Evolutionary conservation across 2,329 filamentous ascomycete species (phyloP), one percentile per base, ranked within the genome.

Genomic region (Dryadomyces sulphureus): DNA sequence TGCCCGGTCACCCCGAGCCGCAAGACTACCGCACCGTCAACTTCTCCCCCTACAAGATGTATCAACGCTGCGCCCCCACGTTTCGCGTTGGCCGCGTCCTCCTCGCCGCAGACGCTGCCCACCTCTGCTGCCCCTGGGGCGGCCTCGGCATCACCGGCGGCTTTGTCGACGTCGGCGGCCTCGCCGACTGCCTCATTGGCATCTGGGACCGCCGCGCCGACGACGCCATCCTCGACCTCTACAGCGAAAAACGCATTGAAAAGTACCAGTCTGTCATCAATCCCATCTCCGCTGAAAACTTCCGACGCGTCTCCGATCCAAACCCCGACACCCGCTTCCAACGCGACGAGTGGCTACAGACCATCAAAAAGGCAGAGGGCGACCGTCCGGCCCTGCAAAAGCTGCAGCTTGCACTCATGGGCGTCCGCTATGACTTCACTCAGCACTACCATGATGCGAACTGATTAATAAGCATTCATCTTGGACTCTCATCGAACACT

Each of bases 81-180:
- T 76, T 79, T 57, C 66, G 75, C n/a, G 68, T 73, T 0, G 76
- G 75, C 0, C 67, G 71, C 7, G 61, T 79, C 35, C 48, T 78
- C 5, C 61, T 81, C 0, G 75, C 70, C 1, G 76, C 75, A 0
- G 77, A 81, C 59, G 75, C 77, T 2, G 77, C 76, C 3, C 77
- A 80, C 45, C 52, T 70, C 16, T 71, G 68, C 54, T 72, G 70
- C 54, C 66, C 67, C 1, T 69, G 70, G 59, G 77, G 77, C 40
- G 77, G 77, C 0, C 62, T 80, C 16, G 77, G 77, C 1, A 69
- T 81, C 43, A 80, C 75, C 0, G 75, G 76, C 6, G 77, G 77
- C 0, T 74, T 81, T 46, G 73, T 75, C n/a, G 77, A 81, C 52
- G 67, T 77, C 3, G 76, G 73, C 11, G 73, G 74, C 0, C 64